Evolutionary conservation across 805 yeast genomes (phyloP).

Genomic region (Zygosaccharomyces rouxii): DNA sequence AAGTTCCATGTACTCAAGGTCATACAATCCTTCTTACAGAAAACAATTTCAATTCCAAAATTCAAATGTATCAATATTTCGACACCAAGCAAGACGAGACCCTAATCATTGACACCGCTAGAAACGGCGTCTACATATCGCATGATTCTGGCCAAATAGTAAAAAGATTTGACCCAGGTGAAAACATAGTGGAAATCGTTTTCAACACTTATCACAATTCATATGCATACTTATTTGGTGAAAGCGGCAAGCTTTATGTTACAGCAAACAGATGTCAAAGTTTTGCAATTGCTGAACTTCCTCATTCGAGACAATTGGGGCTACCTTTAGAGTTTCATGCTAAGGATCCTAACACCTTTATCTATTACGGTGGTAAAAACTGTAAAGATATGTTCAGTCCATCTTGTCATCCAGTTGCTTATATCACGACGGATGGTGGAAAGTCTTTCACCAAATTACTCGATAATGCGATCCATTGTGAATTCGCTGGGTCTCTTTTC

Average conservation of each 20-base stretch:
- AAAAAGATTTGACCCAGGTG: slow-evolving; percentile 35
- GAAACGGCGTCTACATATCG: slow-evolving; percentile 55
- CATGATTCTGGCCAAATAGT: slow-evolving; percentile 62
- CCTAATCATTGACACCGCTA: slow-evolving; percentile 53
- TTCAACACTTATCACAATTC: slow-evolving; percentile 48
- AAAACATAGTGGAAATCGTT: slow-evolving; percentile 45
- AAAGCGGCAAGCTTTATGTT: slow-evolving; percentile 45
- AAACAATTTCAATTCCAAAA: slow-evolving; percentile 47
- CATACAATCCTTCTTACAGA: slow-evolving; percentile 37
- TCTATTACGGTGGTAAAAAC: slow-evolving; percentile 62
- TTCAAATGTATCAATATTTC: slow-evolving; percentile 50
- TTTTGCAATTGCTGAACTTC: slow-evolving; percentile 47
- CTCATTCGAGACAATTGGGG: slow-evolving; percentile 42
- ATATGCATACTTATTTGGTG: slow-evolving; percentile 41
- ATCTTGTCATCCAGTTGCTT: slow-evolving; percentile 56
- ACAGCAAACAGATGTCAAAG: slow-evolving; percentile 66
- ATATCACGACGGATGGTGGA: slow-evolving; percentile 66
- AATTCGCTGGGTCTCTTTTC: slow-evolving; percentile 57
- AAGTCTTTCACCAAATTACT: slow-evolving; percentile 50
- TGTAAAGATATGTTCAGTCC: slow-evolving; percentile 47
- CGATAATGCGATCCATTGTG: slow-evolving; percentile 56
- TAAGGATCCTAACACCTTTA: slow-evolving; percentile 49
- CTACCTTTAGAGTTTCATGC: slow-evolving; percentile 60
- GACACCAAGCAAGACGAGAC: slow-evolving; percentile 54
- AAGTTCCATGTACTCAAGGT: slow-evolving; percentile 26